Conservation (phyloP, 768 basidiomycete genomes). For the Mycena polygramma region DNA sequence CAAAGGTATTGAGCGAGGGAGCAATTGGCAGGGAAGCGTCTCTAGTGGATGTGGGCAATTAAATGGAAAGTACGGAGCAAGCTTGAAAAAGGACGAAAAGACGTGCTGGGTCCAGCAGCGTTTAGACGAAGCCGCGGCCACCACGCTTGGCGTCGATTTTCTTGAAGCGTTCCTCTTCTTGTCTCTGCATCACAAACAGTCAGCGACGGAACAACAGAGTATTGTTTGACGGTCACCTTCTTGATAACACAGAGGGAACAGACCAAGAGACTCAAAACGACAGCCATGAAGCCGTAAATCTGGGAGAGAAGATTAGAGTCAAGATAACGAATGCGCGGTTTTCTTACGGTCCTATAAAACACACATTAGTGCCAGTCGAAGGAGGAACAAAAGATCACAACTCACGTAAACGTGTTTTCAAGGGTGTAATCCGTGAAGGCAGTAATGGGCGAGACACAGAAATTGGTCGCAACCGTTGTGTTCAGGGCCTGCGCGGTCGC, state of each 20-base stretch:
- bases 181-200: constrained; percentile 61
- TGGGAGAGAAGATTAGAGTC: constrained; percentile 39
- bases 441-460: constrained; percentile 82
- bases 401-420: constrained; percentile 88
- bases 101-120: neutral
- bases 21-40: neutral
- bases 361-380: constrained; percentile 11
- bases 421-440: constrained; percentile 77
- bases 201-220: constrained; percentile 2
- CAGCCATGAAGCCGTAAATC: constrained; percentile 88
- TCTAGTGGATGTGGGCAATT: constrained; percentile 30
- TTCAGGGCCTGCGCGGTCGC: constrained; percentile 36
- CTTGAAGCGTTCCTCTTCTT: constrained; percentile 87
- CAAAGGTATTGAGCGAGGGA: constrained; percentile 15
- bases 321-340: neutral
- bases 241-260: constrained; percentile 90
- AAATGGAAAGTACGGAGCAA: constrained; percentile 6
- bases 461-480: constrained; percentile 57
- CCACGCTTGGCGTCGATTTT: constrained; percentile 92
- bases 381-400: constrained; percentile 35
- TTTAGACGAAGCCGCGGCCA: constrained; percentile 86
- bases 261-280: constrained; percentile 80
- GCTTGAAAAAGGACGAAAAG: neutral
- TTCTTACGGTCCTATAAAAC: constrained; percentile 59
- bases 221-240: constrained; percentile 57